Base-by-base conservation (phyloP, 2,329 filamentous ascomycete species). In the Aspergillus ibericus region DNA sequence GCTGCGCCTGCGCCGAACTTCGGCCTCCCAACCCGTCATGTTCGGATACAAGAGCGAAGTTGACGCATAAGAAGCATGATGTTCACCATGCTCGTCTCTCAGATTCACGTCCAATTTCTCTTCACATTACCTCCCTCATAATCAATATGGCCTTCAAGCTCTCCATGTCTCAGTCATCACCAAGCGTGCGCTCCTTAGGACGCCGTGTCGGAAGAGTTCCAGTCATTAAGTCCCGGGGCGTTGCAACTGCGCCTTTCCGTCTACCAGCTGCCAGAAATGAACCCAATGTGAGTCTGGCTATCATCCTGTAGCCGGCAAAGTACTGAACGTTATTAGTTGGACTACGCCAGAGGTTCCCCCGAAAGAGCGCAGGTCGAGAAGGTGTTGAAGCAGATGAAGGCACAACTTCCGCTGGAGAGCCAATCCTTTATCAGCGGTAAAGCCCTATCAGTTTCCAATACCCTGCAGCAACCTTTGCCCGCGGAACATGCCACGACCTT, bases 401-500 rank as follows among this genome's bases (percentile, higher is more conserved):
- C 71, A 22, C 69, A 72, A 51, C 59, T 77, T 4, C 74, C 74
- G 10, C 66, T 77, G 25, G 65, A 66, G 13, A 73, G 70, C 56
- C 55, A 63, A 40, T 62, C 71, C 38, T 63, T 60, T 70, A 67
- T 71, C 63, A 62, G 71, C 57, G 70, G 70, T 56, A 65, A 68
- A 35, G 58, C 59, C 1, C 71, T 72, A 22, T 56, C 63, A 6
- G 65, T 60, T 16, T 56, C 63, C 5, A 56, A 67, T 42, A 69
- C 68, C 0, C 62, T 61, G 54, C 61, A 68, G n/a, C 71, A 73
- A 53, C 65, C 63, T 10, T 55, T 72, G 5, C 71, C 71, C 4
- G 63, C 70, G 1, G 70, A 72, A 22, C 71, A 73, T 59, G 66
- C 57, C 1, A 83, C 85, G 42, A 82, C 84, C 8, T 84, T 97